phyloP scores from a whole-genome alignment of 352 stramenopile genomes.

The Phytopythium montanum region DNA sequence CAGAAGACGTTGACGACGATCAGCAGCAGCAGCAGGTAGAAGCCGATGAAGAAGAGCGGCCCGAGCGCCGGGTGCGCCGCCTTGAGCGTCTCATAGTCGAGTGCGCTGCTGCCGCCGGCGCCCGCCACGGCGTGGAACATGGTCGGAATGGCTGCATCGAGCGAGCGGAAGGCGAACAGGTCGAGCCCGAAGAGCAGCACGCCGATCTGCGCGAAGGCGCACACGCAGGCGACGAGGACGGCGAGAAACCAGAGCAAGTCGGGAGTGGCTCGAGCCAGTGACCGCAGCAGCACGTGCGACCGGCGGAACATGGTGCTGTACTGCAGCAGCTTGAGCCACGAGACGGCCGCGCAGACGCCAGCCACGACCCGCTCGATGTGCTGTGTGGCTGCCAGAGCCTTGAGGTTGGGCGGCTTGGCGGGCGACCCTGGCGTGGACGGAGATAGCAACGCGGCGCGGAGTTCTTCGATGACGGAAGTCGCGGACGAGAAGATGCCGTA shows the following conservation, averaged over 20 bases:
- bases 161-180: constrained; percentile 48
- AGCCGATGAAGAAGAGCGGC: constrained; percentile 66
- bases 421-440: constrained; percentile 7
- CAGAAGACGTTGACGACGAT: constrained; percentile 75
- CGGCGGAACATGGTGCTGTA: constrained; percentile 65
- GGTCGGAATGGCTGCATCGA: constrained; percentile 45
- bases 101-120: constrained; percentile 10
- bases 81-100: constrained; percentile 47
- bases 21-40: constrained; percentile 66
- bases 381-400: constrained; percentile 29
- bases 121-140: constrained; percentile 58
- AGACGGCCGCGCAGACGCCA: constrained; percentile 41
- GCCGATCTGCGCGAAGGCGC: constrained; percentile 61
- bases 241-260: constrained; percentile 62
- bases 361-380: constrained; percentile 38
- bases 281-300: constrained; percentile 53
- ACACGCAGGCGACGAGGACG: constrained; percentile 55
- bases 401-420: constrained; percentile 36
- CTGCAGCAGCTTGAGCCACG: constrained; percentile 67
- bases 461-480: constrained; percentile 13
- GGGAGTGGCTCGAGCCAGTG: constrained; percentile 38
- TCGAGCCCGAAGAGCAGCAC: constrained; percentile 59
- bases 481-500: constrained; percentile 52
- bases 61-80: constrained; percentile 43
- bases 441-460: neutral